Base-by-base conservation (phyloP, 2,329 filamentous ascomycete species). In the Lecanicillium sp. region DNA sequence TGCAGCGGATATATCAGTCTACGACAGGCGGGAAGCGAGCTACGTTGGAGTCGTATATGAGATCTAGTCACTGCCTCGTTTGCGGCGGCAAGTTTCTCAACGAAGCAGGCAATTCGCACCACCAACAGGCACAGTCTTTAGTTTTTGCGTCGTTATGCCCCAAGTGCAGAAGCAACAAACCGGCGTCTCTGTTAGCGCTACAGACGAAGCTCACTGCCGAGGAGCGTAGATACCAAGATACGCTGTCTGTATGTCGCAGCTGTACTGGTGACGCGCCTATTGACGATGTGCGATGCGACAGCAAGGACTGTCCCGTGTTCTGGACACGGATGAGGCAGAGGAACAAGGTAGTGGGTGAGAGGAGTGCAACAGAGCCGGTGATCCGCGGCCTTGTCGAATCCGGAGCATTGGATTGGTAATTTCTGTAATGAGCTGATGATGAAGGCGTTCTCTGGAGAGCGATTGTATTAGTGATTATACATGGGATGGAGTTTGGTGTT, bases 31-130 rank as follows among this genome's bases (percentile, higher is more conserved):
- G 44, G 51, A 62, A 62, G 50, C 81, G 74, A 53, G 83, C 76
- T 57, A 95, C 88, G 0, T 72, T 98, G n/a, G 92, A 96, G 54
- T 83, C 78, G n/a, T 98, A 95, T 61, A 83, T 96, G 80, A 82
- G 77, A 46, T 80, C 80, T 0, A 83, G 81, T 0, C 75, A 80
- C 3, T 98, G 92, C 55, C 62, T 90, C 5, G 73, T 90, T 13
- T 98, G 92, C 58, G 69, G 72, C 18, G 60, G 70, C 9, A 80
- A 79, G 50, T 68, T 64, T 35, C 56, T 55, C 41, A 34, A 35
- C 27, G 48, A 51, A 35, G 38, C 33, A 30, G 17, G 49, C 49
- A 12, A 4, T 25, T 25, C 20, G 19, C 14, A 32, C 31, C 37
- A 27, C 19, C 31, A 12, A 37, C 35, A 5, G 49, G 45, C 28